Conservation (phyloP, 1,284 basidiomycete genomes). For the Sparassis latifolia region DNA sequence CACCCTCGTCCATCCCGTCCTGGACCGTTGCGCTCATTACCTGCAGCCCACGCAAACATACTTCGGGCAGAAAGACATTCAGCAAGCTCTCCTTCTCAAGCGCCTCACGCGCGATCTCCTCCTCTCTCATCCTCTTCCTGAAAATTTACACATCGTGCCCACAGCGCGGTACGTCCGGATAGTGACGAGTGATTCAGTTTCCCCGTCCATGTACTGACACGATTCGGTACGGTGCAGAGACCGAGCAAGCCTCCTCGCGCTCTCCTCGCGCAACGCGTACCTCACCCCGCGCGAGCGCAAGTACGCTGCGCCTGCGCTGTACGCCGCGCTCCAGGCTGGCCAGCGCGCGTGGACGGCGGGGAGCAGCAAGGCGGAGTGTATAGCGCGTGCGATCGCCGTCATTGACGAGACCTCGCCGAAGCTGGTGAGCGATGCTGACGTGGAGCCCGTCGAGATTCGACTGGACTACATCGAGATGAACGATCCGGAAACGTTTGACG, state of each 20-base stretch:
- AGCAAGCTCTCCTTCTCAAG: constrained; percentile 86
- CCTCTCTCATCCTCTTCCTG: constrained; percentile 64
- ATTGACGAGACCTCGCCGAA: constrained; percentile 29
- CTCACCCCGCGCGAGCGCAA: constrained; percentile 59
- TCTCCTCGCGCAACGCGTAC: constrained; percentile 91
- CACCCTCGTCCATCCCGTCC: background rate
- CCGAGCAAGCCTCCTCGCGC: constrained; percentile 61
- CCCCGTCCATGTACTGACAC: too few relatives aligned
- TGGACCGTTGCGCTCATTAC: background rate
- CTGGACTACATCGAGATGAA: constrained; percentile 91
- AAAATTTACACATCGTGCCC: constrained; percentile 76
- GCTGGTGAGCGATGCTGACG: constrained; percentile 17
- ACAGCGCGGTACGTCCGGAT: constrained; percentile 51
- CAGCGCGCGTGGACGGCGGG: constrained; percentile 47
- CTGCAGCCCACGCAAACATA: constrained; percentile 83
- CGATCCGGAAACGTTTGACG: constrained; percentile 71
- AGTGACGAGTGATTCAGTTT: background rate
- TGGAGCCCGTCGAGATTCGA: constrained; percentile 48
- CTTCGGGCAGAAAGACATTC: constrained; percentile 98
- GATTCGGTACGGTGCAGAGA: constrained; percentile 23
- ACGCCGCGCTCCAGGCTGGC: constrained; percentile 60
- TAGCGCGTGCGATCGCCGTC: constrained; percentile 39
- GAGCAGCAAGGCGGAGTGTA: constrained; percentile 45
- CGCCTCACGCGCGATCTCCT: constrained; percentile 83
- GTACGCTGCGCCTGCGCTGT: constrained; percentile 66